phyloP scores from a whole-genome alignment of 2,329 filamentous ascomycete species.

The Seiridium cupressi region DNA sequence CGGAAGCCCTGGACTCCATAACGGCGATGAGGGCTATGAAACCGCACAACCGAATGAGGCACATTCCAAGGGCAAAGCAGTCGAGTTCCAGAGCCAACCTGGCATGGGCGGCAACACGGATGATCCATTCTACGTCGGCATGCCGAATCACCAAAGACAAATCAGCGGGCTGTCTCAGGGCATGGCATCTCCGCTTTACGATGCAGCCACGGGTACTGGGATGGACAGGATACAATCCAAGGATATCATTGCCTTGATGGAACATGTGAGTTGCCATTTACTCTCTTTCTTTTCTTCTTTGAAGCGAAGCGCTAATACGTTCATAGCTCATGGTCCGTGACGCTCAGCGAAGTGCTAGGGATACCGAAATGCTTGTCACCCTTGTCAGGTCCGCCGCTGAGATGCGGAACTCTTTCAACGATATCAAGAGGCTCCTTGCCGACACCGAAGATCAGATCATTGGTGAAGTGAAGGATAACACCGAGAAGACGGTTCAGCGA shows the following conservation, averaged over 20 bases:
- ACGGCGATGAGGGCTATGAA: constrained; percentile 89
- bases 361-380: constrained; percentile 94
- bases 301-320: constrained; percentile 20
- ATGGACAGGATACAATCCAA: constrained; percentile 93
- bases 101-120: constrained; percentile 52
- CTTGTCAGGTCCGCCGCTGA: constrained; percentile 91
- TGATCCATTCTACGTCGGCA: constrained; percentile 64
- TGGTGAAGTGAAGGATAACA: constrained; percentile 81
- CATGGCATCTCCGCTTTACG: constrained; percentile 85
- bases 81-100: constrained; percentile 51
- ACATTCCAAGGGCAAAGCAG: constrained; percentile 54
- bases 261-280: constrained; percentile 63
- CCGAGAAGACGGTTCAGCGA: constrained; percentile 80
- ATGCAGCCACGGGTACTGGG: constrained; percentile 81
- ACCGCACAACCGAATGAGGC: constrained; percentile 64
- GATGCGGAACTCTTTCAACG: constrained; percentile 95
- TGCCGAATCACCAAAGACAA: constrained; percentile 59
- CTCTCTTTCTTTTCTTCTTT: background rate
- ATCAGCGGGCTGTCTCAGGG: constrained; percentile 90
- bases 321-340: constrained; percentile 84
- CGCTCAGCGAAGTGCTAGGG: constrained; percentile 90
- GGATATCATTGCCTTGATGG: constrained; percentile 96
- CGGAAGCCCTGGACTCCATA: constrained; percentile 57
- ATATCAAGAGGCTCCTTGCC: constrained; percentile 88
- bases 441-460: constrained; percentile 90